Evolutionary conservation across 495 filamentous ascomycete species (phyloP), one percentile per base, ranked within the genome.

Genomic region (Aspergillus mulundensis): DNA sequence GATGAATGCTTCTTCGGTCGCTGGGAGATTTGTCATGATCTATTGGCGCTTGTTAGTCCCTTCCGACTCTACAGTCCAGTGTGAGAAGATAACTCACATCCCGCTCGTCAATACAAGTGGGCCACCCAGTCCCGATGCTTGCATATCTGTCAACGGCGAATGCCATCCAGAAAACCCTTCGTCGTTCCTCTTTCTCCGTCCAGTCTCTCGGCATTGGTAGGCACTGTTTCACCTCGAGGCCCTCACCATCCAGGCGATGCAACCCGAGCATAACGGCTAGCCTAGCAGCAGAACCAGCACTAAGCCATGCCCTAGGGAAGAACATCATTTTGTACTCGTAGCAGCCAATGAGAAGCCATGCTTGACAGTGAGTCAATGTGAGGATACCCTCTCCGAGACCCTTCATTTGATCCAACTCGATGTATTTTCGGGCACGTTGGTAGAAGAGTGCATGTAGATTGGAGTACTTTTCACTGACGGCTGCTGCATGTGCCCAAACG

Each of bases 261-360:
- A 98, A 77, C 6, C 92, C 89, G 78, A 97, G 89, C 95, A 97
- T 97, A 59, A 95, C 83, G 41, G 81, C 79, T 53, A 96, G 68
- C 54, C 94, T 78, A 14, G 85, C 81, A 2, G 85, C 87, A 49
- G 89, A 81, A 15, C 93, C 95, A 10, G 87, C 84, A 53, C 88
- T 96, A 71, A 97, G 81, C 94, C 94, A 99, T 3, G 95, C 95
- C 39, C 95, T 78, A 2, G 94, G 94, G 61, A 99, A 99, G 68
- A 89, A 95, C 89, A 99, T 97, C 81, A 89, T 87, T 71, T 91
- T 95, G 67, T 97, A 97, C 66, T 99, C 94, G 63, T 95, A 97
- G 0, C 80, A 82, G 3, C 84, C 80, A 48, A 95, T 81, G 5
- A 99, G 73, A 10, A 85, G 72, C 81, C 95, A 94, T 2, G 89